Conservation (phyloP, 1,284 basidiomycete species). For the Leccinum angustisporum region DNA sequence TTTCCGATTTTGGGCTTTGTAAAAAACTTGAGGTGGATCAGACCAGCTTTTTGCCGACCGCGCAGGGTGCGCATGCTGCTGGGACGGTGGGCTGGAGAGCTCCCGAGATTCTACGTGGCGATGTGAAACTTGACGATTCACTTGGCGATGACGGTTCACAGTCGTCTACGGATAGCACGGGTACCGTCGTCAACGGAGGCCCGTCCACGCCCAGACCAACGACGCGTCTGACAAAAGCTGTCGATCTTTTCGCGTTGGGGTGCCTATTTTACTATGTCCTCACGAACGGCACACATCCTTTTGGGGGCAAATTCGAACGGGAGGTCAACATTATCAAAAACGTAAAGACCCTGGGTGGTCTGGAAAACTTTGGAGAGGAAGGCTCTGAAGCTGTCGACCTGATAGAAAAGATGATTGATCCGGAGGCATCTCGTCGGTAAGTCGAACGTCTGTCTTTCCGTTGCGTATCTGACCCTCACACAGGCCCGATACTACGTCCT, state of each 20-base stretch:
- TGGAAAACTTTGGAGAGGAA: slow-evolving; percentile 87
- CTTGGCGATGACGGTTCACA: slow-evolving; percentile 64
- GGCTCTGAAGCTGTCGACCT: slow-evolving; percentile 83
- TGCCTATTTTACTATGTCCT: slow-evolving; percentile 92
- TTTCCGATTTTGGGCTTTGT: slow-evolving; percentile 94
- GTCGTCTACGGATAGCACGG: slow-evolving; percentile 63
- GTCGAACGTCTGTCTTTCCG: slow-evolving; percentile 24
- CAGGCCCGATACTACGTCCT: slow-evolving; percentile 86
- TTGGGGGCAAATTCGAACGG: slow-evolving; percentile 86
- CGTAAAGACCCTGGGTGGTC: slow-evolving; percentile 62
- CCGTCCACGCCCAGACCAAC: slow-evolving; percentile 33
- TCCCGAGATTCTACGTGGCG: slow-evolving; percentile 88
- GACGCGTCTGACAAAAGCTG: slow-evolving; percentile 83
- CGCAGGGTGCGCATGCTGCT: slow-evolving; percentile 79
- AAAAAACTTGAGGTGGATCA: slow-evolving; percentile 92
- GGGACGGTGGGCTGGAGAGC: slow-evolving; percentile 95
- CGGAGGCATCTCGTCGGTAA: slow-evolving; percentile 72
- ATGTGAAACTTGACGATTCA: slow-evolving; percentile 84
- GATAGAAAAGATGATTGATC: slow-evolving; percentile 74
- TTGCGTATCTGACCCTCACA: slow-evolving; percentile 2
- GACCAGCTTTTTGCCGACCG: slow-evolving; percentile 86
- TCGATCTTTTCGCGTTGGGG: slow-evolving; percentile 92
- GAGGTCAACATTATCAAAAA: slow-evolving; percentile 91
- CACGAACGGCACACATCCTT: slow-evolving; percentile 87
- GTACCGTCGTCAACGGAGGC: slow-evolving; percentile 41